Evolutionary conservation across 768 basidiomycete species (phyloP).

Genomic region (Pholiota conissans): DNA sequence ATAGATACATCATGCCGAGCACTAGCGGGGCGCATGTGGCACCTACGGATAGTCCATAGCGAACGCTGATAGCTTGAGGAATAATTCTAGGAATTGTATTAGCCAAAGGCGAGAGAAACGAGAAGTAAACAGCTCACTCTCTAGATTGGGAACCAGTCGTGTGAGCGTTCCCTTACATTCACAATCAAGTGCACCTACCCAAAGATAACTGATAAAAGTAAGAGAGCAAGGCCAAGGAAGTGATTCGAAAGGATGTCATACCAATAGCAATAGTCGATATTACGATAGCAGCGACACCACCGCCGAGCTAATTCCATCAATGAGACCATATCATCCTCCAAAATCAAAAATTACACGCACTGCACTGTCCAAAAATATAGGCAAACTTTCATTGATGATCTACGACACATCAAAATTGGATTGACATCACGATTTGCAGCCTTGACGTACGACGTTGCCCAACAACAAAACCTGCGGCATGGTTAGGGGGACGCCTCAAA

Average conservation of each 20-base stretch:
- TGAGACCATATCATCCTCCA: neutral
- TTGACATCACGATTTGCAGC: neutral
- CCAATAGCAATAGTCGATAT: conserved; percentile 80
- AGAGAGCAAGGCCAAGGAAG: conserved; percentile 5
- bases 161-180: neutral
- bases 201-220: conserved; percentile 62
- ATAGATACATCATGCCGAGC: conserved; percentile 67
- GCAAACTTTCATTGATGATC: conserved; percentile 83
- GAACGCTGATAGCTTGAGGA: conserved; percentile 73
- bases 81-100: conserved; percentile 35
- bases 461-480: conserved; percentile 71
- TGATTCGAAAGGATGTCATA: conserved; percentile 23
- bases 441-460: conserved; percentile 73
- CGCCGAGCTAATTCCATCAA: conserved; percentile 39
- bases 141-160: conserved; percentile 29
- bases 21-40: conserved; percentile 79
- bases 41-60: conserved; percentile 81
- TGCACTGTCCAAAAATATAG: conserved; percentile 80
- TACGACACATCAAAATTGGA: conserved; percentile 20
- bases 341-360: conserved; percentile 33
- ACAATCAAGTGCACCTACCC: conserved; percentile 51
- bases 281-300: conserved; percentile 72
- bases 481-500: neutral
- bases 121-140: conserved; percentile 50
- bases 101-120: neutral